Conservation (phyloP, 2,329 filamentous ascomycete genomes). For the Penicillium frequentans region DNA sequence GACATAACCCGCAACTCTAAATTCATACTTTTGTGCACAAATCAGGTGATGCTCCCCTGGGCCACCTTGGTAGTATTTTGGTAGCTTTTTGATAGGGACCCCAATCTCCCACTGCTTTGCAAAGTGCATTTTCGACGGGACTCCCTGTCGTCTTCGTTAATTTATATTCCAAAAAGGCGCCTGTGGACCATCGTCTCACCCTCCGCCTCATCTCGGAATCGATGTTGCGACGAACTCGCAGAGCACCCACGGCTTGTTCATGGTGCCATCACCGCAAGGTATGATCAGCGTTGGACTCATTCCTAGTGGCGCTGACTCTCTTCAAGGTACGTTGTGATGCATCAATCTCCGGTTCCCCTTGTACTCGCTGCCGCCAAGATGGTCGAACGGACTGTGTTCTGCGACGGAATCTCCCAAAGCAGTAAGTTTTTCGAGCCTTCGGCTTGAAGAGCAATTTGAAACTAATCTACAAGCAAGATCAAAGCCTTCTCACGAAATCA, state of each 20-base stretch:
- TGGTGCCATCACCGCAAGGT: constrained; percentile 35
- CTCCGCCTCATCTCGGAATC: background rate
- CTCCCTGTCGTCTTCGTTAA: background rate
- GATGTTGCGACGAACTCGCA: constrained; percentile 27
- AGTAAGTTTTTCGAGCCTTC: constrained; percentile 2
- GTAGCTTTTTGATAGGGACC: too few species aligned
- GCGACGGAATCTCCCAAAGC: constrained; percentile 36
- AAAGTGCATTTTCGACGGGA: too few species aligned
- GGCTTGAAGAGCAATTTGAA: background rate
- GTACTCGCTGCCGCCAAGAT: constrained; percentile 56
- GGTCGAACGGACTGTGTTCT: constrained; percentile 40
- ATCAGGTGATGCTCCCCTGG: background rate
- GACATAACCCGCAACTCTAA: background rate
- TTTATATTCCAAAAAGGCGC: background rate
- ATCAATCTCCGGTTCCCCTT: constrained; percentile 40
- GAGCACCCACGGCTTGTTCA: constrained; percentile 33
- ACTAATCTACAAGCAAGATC: background rate
- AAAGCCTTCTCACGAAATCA: background rate
- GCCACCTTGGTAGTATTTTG: background rate
- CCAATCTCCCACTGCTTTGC: too few species aligned
- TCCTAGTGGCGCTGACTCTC: background rate
- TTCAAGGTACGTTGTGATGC: constrained; percentile 28
- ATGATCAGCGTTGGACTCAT: background rate
- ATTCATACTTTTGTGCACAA: background rate
- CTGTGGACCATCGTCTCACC: too few species aligned